Evolutionary conservation across 2,329 filamentous ascomycete genomes (phyloP).

Genomic region (Nigrospora oryzae): DNA sequence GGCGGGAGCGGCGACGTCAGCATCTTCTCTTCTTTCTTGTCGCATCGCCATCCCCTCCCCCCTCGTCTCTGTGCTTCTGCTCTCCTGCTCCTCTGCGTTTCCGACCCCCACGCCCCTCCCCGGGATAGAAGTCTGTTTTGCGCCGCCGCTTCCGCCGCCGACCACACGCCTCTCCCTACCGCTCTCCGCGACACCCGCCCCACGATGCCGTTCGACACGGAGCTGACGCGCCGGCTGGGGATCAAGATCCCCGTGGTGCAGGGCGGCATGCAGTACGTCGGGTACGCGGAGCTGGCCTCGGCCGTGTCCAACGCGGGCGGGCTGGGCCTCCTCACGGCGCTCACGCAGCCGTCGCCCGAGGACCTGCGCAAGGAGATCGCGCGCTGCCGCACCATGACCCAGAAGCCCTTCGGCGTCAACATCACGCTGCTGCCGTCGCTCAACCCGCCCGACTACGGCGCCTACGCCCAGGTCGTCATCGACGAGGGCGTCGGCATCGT

Average conservation of each 20-base stretch:
- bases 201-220: slow-evolving; percentile 49
- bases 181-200: neutral
- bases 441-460: slow-evolving; percentile 83
- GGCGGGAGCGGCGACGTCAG: no score
- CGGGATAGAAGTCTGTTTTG: no score
- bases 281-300: slow-evolving; percentile 69
- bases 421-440: slow-evolving; percentile 87
- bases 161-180: neutral
- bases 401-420: slow-evolving; percentile 83
- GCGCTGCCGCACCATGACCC: slow-evolving; percentile 72
- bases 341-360: slow-evolving; percentile 88
- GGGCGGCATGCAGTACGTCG: slow-evolving; percentile 82
- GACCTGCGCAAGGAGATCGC: slow-evolving; percentile 91
- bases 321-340: slow-evolving; percentile 73
- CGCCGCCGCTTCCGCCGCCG: neutral
- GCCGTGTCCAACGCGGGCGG: slow-evolving; percentile 78
- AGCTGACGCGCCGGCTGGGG: slow-evolving; percentile 48
- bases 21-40: no score
- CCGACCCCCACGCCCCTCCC: no score
- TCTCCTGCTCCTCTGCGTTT: no score
- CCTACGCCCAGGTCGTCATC: slow-evolving; percentile 86
- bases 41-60: no score
- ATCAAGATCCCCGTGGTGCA: slow-evolving; percentile 67
- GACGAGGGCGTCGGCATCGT: slow-evolving; percentile 88
- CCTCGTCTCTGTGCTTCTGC: no score